These are phyloP conservation scores for Purpureocillium takamizusanense DNA, from an alignment of 2,329 filamentous ascomycete genomes.

Conservation along the genomic window DNA sequence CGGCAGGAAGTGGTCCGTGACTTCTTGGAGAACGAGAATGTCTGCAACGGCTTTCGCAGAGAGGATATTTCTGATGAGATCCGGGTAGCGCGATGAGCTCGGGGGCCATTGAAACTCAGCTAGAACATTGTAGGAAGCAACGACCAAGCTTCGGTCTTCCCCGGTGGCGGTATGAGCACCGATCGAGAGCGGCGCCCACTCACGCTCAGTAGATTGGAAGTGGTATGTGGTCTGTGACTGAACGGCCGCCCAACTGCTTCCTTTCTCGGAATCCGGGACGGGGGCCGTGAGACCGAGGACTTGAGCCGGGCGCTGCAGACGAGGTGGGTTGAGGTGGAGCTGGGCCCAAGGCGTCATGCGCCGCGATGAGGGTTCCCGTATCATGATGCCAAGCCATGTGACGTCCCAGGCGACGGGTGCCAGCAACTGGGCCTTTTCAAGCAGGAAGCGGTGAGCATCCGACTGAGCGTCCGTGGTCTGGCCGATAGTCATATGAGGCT, in stretches of 20 bases:
- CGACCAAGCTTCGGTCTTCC: conserved; percentile 13
- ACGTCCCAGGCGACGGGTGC: conserved; percentile 39
- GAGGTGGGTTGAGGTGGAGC: conserved; percentile 25
- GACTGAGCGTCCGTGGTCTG: conserved; percentile 40
- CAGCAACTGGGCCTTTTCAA: conserved; percentile 42
- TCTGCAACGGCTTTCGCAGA: conserved; percentile 32
- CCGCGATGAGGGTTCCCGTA: conserved; percentile 34
- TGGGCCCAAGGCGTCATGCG: conserved; percentile 50
- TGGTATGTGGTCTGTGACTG: conserved; percentile 1
- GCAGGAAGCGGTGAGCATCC: conserved; percentile 38
- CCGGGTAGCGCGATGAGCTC: conserved; percentile 28
- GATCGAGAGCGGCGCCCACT: background rate
- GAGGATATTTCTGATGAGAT: conserved; percentile 35
- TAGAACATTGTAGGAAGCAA: conserved; percentile 45
- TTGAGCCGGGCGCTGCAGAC: background rate
- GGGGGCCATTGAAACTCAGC: conserved; percentile 41
- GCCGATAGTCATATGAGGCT: conserved; percentile 49
- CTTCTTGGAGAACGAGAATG: conserved; percentile 49
- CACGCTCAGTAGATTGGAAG: background rate
- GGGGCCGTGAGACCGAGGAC: too few relatives aligned
- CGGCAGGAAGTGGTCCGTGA: conserved; percentile 54
- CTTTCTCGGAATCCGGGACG: too few relatives aligned
- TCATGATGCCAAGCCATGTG: conserved; percentile 40
- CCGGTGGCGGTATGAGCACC: too few relatives aligned
- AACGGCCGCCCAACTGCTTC: too few relatives aligned